Evolutionary conservation across 495 filamentous ascomycete genomes (phyloP).

Genomic region (Articulospora tetracladia): DNA sequence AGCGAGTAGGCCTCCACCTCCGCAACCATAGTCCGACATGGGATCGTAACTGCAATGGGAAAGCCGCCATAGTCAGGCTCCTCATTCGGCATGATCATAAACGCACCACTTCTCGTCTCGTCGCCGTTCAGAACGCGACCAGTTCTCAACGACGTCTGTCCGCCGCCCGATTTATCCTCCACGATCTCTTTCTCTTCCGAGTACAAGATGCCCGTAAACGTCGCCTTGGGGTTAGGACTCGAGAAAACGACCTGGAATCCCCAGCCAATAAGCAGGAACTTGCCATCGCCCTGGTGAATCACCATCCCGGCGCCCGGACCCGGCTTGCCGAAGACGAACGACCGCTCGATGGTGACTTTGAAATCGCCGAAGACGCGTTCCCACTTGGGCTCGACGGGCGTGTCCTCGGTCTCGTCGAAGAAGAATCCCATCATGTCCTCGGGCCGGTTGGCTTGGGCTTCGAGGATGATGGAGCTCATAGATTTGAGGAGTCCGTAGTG

Average conservation of each 20-base stretch:
- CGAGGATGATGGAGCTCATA: conserved; percentile 33
- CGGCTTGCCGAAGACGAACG: conserved; percentile 45
- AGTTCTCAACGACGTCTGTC: too few relatives aligned
- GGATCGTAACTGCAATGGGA: conserved; percentile 45
- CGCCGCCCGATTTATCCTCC: conserved; percentile 32
- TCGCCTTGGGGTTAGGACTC: conserved; percentile 26
- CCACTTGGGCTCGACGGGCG: conserved; percentile 21
- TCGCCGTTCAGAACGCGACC: conserved; percentile 41
- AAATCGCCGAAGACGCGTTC: conserved; percentile 20
- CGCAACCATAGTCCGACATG: conserved; percentile 42
- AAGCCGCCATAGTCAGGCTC: conserved; percentile 47
- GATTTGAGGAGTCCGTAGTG: conserved; percentile 38
- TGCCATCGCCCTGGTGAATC: conserved; percentile 33
- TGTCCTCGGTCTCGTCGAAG: conserved; percentile 37
- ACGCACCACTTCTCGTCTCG: conserved; percentile 43
- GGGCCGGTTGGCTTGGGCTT: conserved; percentile 32
- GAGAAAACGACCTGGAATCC: conserved; percentile 39
- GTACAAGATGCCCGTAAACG: conserved; percentile 39
- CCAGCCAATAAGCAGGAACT: conserved; percentile 44
- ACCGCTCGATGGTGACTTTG: conserved; percentile 36
- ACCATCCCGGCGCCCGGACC: conserved; percentile 40
- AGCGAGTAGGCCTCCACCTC: conserved; percentile 41
- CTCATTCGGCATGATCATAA: conserved; percentile 46
- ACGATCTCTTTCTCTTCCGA: conserved; percentile 40
- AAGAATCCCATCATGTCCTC: conserved; percentile 39